Conservation (phyloP, 2,329 filamentous ascomycete genomes). For the Chaetomiaceae sp. region DNA sequence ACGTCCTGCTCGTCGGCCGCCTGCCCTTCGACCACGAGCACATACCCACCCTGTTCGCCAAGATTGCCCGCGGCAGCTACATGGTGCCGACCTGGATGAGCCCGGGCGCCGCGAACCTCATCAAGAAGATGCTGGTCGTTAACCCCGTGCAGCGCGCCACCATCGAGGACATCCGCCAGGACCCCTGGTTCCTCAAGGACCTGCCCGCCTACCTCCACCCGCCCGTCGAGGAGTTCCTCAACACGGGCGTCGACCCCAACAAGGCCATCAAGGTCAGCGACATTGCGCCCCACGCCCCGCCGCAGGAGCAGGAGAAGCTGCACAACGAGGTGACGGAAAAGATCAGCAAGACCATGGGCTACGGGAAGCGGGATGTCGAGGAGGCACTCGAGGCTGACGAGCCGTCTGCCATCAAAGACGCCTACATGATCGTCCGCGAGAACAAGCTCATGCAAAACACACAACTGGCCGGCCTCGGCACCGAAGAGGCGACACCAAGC, state of each 20-base stretch:
- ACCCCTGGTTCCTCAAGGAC: slow-evolving; percentile 90
- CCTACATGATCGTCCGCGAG: slow-evolving; percentile 95
- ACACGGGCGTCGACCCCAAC: slow-evolving; percentile 89
- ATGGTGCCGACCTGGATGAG: slow-evolving; percentile 90
- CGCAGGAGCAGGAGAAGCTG: slow-evolving; percentile 79
- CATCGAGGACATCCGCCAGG: slow-evolving; percentile 86
- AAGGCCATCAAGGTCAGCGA: slow-evolving; percentile 82
- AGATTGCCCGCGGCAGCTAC: slow-evolving; percentile 93
- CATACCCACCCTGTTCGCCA: slow-evolving; percentile 94
- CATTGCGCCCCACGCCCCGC: slow-evolving; percentile 73
- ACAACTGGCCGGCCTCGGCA: slow-evolving; percentile 44
- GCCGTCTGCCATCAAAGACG: slow-evolving; percentile 97
- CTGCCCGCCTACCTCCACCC: slow-evolving; percentile 82
- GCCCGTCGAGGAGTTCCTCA: slow-evolving; percentile 85
- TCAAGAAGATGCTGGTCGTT: slow-evolving; percentile 90
- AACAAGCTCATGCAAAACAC: slow-evolving; percentile 96
- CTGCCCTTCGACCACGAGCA: slow-evolving; percentile 98
- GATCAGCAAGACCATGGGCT: slow-evolving; percentile 97
- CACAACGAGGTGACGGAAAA: slow-evolving; percentile 92
- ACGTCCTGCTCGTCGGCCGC: slow-evolving; percentile 73
- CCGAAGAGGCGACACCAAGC: slow-evolving; percentile 33
- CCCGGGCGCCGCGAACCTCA: slow-evolving; percentile 72
- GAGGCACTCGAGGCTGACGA: slow-evolving; percentile 89
- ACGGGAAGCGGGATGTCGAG: slow-evolving; percentile 89
- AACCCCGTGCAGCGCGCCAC: slow-evolving; percentile 93